A percentile compares a stretch with the other conserved stretches of the same genome.
phyloP scores from a whole-genome alignment of 2,329 filamentous ascomycete genomes.

The Diaporthe vaccinii region DNA sequence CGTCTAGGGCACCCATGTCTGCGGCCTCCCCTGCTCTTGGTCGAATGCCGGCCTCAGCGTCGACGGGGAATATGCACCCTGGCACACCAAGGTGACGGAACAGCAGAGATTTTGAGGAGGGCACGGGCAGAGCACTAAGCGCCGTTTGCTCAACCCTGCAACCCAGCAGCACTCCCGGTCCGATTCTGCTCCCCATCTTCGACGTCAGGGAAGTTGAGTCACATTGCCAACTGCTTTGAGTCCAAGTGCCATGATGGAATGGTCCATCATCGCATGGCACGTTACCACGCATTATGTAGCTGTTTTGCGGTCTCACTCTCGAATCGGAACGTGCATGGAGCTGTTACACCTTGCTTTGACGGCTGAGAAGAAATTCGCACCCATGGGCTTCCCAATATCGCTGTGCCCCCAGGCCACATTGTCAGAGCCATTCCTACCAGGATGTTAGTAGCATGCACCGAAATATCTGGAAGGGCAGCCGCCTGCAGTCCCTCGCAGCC shows the following conservation, averaged over 20 bases:
- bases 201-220: slow-evolving; percentile 29
- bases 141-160: slow-evolving; percentile 36
- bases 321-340: slow-evolving; percentile 1
- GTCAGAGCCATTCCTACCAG: neutral
- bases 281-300: slow-evolving; percentile 34
- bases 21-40: slow-evolving; percentile 25
- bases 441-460: neutral
- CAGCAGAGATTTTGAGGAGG: slow-evolving; percentile 29
- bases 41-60: slow-evolving; percentile 32
- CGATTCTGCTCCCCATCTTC: slow-evolving; percentile 30
- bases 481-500: slow-evolving; percentile 10
- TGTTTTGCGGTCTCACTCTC: neutral
- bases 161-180: slow-evolving; percentile 31
- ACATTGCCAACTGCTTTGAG: slow-evolving; percentile 30
- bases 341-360: slow-evolving; percentile 5
- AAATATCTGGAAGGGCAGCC: neutral
- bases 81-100: slow-evolving; percentile 28
- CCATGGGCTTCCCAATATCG: neutral
- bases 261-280: slow-evolving; percentile 34
- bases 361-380: neutral
- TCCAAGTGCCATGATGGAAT: slow-evolving; percentile 32
- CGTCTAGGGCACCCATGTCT: slow-evolving; percentile 39
- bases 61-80: slow-evolving; percentile 33
- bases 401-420: slow-evolving; percentile 12
- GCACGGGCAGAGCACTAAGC: slow-evolving; percentile 36